Base-by-base conservation (phyloP, 805 yeast species). In the Myxozyma lipomycoides region DNA sequence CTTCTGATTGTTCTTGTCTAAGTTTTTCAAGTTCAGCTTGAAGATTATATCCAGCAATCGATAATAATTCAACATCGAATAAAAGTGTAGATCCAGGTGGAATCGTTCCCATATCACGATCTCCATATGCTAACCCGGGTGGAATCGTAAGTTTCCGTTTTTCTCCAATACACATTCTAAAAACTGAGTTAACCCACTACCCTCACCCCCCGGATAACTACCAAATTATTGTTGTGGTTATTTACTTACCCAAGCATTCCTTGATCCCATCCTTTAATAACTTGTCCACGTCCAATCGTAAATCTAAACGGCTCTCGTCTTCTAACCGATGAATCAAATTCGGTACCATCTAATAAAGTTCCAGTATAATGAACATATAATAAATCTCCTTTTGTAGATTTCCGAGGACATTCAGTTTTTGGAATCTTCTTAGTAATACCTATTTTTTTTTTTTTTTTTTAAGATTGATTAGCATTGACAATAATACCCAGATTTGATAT, bases 251-350 rank as follows among this genome's bases (percentile, higher is more conserved):
- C 81, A 35, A 73, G 61, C 45, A 88, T 70, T 38, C 96, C 96
- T 68, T 83, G 79, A 57, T 89, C 97, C 96, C 96, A 89, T 52
- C 97, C 96, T 53, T 74, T 64, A 64, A 89, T 89, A 28, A 89
- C 96, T 62, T 78, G 83, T 3, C 95, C 90, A 23, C 69, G 67
- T 38, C 96, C 97, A 47, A 90, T 70, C n/a, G 69, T 69, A 68
- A 89, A 89, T 38, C 74, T 66, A 53, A 89, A 73, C 41, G 97
- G 96, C 40, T 67, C 61, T 12, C 79, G 81, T 63, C 95, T 77
- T 21, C 66, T 64, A 49, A 74, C 69, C 1, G 95, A 85, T 7
- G 86, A 78, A 68, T 89, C 97, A 64, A 89, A 90, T 3, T 75
- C 80, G 4, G 78, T 72, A 2, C 89, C 93, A 63, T 81, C 82